phyloP scores from a whole-genome alignment of 805 yeast species.

The Ogataea salicorniae region DNA sequence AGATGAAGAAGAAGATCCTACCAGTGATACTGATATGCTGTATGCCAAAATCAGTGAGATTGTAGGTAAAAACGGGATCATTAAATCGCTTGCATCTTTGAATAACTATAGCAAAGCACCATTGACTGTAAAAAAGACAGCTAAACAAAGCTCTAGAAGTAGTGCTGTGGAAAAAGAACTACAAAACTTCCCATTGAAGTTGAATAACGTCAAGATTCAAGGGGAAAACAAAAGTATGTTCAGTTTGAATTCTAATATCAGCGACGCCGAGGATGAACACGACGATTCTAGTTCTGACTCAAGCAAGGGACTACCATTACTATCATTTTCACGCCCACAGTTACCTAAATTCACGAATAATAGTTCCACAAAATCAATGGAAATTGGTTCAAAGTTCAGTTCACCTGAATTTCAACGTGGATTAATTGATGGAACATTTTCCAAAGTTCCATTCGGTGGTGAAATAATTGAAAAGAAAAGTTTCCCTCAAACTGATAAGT shows the following conservation, averaged over 20 bases:
- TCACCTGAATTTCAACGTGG: slow-evolving; percentile 2
- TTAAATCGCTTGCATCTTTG: slow-evolving; percentile 1
- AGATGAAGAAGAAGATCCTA: slow-evolving; percentile 10
- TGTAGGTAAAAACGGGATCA: slow-evolving; percentile 1
- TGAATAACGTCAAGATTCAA: too few relatives aligned
- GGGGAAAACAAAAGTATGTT: too few relatives aligned
- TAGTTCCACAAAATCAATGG: neutral
- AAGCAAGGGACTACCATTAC: slow-evolving; percentile 2
- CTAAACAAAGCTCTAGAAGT: neutral
- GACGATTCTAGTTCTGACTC: neutral
- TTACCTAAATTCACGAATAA: neutral
- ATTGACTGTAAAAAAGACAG: neutral
- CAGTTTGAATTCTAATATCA: too few relatives aligned
- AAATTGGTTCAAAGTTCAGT: neutral
- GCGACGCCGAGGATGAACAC: too few relatives aligned
- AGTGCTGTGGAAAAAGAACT: neutral
- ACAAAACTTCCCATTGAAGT: neutral
- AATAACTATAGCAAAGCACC: neutral
- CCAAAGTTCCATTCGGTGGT: slow-evolving; percentile 7
- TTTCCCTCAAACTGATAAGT: neutral
- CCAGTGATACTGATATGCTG: neutral
- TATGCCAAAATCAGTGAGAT: slow-evolving; percentile 2
- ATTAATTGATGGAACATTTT: slow-evolving; percentile 17
- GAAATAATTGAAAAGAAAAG: neutral
- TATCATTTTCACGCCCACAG: slow-evolving; percentile 1